A percentile compares a stretch with the other conserved stretches of the same genome.
These are phyloP conservation scores for Daldinia eschscholtzii DNA, from an alignment of 2,329 filamentous ascomycete genomes.

Conservation along the genomic window DNA sequence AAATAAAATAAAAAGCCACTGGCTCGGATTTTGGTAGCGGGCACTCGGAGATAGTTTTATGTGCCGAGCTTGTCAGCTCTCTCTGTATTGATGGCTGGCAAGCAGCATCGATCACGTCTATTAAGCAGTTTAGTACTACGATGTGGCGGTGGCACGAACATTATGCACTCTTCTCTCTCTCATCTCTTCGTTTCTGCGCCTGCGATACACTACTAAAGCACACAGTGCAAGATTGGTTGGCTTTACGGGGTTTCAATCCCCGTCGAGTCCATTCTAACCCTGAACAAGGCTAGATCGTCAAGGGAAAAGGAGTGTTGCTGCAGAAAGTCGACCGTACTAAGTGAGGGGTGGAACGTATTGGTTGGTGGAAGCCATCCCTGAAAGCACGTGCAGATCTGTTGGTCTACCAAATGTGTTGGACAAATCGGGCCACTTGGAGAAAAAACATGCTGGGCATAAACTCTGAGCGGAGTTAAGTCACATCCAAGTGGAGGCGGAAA, in stretches of 20 bases:
- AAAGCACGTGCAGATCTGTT: conserved; percentile 47
- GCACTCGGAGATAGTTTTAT: conserved; percentile 37
- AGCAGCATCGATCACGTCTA: conserved; percentile 11
- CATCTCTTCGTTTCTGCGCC: conserved; percentile 8
- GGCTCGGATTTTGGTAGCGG: conserved; percentile 35
- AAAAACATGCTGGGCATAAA: conserved; percentile 45
- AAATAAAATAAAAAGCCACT: conserved; percentile 6
- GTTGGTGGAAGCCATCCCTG: conserved; percentile 42
- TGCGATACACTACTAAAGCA: conserved; percentile 21
- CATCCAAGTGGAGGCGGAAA: conserved; percentile 39
- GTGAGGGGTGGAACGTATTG: conserved; percentile 30
- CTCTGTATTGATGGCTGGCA: conserved; percentile 26
- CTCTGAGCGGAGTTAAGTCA: conserved; percentile 42
- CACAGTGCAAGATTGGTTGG: conserved; percentile 23
- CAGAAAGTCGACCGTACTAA: conserved; percentile 34
- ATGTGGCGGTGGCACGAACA: conserved; percentile 28
- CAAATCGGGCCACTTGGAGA: conserved; percentile 47
- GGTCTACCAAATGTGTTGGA: conserved; percentile 44
- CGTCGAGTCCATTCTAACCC: conserved; percentile 28
- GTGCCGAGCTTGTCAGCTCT: conserved; percentile 36
- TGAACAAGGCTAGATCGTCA: conserved; percentile 37
- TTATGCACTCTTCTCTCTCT: not conserved
- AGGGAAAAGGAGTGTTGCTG: conserved; percentile 29
- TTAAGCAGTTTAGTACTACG: conserved; percentile 22
- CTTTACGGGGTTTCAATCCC: conserved; percentile 12